phyloP scores from a whole-genome alignment of 352 stramenopile species.

The Globisporangium abappressorium region DNA sequence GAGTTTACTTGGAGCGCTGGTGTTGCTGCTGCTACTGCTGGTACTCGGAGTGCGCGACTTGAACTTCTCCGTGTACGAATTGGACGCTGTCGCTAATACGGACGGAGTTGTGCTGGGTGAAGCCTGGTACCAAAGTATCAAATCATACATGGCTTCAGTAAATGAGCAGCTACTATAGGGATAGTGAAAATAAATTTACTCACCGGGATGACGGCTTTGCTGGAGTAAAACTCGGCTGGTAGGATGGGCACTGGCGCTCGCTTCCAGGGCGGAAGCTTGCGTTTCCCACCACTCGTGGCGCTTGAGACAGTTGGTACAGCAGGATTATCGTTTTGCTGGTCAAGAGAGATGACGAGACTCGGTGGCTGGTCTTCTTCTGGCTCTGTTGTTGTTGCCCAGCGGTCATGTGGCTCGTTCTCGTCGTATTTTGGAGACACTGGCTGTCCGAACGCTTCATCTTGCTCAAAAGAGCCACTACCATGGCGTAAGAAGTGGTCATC shows the following conservation, averaged over 20 bases:
- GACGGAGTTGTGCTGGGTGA: neutral
- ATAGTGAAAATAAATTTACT: neutral
- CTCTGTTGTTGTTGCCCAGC: neutral
- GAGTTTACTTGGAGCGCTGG: neutral
- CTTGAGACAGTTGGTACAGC: neutral
- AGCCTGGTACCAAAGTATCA: conserved; percentile 2
- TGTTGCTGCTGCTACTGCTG: neutral
- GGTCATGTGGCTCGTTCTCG: neutral
- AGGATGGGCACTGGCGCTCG: conserved; percentile 54
- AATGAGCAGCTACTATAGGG: neutral
- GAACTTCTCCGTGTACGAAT: conserved; percentile 37
- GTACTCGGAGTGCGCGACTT: conserved; percentile 17
- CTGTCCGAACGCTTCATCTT: neutral
- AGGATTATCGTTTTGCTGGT: neutral
- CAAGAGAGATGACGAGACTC: neutral
- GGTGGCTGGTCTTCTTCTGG: neutral
- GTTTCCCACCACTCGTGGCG: conserved; percentile 11
- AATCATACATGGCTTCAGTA: neutral
- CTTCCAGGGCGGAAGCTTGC: conserved; percentile 53
- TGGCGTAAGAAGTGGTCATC: neutral
- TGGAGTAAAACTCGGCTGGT: conserved; percentile 42
- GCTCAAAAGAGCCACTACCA: neutral
- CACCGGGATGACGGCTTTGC: conserved; percentile 51
- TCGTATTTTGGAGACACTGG: neutral
- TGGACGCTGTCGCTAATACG: neutral